Base-by-base conservation (phyloP, 2,329 filamentous ascomycete species). In the Aureobasidium lini region DNA sequence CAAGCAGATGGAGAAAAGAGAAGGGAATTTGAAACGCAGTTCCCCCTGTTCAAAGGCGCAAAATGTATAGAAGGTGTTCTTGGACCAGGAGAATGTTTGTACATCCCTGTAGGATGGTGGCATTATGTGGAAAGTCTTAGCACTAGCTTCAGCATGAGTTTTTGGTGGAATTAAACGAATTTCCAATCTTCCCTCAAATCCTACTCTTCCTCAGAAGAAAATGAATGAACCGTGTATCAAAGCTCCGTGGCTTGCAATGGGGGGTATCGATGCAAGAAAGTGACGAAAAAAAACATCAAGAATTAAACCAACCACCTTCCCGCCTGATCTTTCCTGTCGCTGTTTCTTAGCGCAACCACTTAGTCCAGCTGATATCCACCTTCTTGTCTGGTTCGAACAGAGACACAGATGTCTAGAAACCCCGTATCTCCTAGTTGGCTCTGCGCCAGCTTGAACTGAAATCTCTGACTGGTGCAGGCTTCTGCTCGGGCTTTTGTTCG, bases 31-130 rank as follows among this genome's bases (percentile, higher is more conserved):
- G 65, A 72, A 23, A 39, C 62, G 9, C 36, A 47, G 9, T 85
- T 77, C 71, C 79, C 81, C 1, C 70, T 73, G 0, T 89, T 95
- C 64, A 71, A 71, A 50, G 71, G 79, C 0, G 78, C 88, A 1
- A 76, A 81, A 57, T 93, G 87, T 69, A 74, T 88, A 36, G 94
- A 99, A 68, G 86, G 86, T 59, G 81, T 97, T 1, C 75, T 99
- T 6, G 83, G 81, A 32, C 87, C 88, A 0, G 94, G 93, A 0
- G 91, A 99, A 57, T 88, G 85, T 64, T 71, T 99, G 57, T 94
- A 96, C 70, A 89, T 99, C 57, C 94, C 94, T 0, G 81, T 90
- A 5, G 94, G 93, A 0, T 99, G 94, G 93, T 99, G 94, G 94
- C 94, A 99, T 77, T 97, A 96, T 72, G 89, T 97, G 3, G 81